Conservation (phyloP, 805 yeast species). For the Zygosaccharomyces rouxii region DNA sequence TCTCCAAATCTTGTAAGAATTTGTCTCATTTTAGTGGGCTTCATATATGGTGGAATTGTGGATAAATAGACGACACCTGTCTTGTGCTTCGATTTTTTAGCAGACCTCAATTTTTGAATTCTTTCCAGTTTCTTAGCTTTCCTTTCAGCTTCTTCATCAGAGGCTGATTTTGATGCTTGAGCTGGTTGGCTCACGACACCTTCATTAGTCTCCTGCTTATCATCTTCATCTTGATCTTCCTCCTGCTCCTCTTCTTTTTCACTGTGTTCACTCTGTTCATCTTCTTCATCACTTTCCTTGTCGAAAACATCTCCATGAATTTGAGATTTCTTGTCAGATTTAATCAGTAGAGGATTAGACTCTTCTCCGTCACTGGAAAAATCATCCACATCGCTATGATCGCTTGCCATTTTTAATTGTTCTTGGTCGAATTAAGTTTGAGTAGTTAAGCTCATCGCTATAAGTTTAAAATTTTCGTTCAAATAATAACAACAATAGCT, state of each 20-base stretch:
- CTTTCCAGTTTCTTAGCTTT: slow-evolving; percentile 16
- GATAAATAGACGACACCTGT: slow-evolving; percentile 95
- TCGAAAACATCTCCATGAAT: slow-evolving; percentile 19
- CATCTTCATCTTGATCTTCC: slow-evolving; percentile 20
- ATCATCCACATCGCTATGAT: slow-evolving; percentile 27
- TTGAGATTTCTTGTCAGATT: slow-evolving; percentile 17
- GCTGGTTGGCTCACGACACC: slow-evolving; percentile 4
- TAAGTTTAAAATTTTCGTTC: slow-evolving; percentile 1
- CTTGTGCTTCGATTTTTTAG: slow-evolving; percentile 51
- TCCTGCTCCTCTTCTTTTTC: slow-evolving; percentile 16
- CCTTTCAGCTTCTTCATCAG: not conserved
- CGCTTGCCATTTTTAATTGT: slow-evolving; percentile 6
- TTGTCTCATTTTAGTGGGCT: slow-evolving; percentile 84
- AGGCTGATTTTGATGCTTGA: slow-evolving; percentile 16
- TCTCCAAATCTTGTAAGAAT: slow-evolving; percentile 78
- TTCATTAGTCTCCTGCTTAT: not conserved
- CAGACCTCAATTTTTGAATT: slow-evolving; percentile 35
- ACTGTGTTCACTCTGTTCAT: slow-evolving; percentile 16
- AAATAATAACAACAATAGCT: not conserved
- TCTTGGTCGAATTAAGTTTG: not conserved
- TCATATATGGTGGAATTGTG: slow-evolving; percentile 93
- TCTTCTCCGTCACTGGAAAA: slow-evolving; percentile 32
- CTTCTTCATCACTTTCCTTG: slow-evolving; percentile 17
- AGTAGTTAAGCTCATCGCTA: not conserved
- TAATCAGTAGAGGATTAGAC: slow-evolving; percentile 20